Evolutionary conservation across 2,329 filamentous ascomycete genomes (phyloP).

Genomic region (Arachnopeziza araneosa): DNA sequence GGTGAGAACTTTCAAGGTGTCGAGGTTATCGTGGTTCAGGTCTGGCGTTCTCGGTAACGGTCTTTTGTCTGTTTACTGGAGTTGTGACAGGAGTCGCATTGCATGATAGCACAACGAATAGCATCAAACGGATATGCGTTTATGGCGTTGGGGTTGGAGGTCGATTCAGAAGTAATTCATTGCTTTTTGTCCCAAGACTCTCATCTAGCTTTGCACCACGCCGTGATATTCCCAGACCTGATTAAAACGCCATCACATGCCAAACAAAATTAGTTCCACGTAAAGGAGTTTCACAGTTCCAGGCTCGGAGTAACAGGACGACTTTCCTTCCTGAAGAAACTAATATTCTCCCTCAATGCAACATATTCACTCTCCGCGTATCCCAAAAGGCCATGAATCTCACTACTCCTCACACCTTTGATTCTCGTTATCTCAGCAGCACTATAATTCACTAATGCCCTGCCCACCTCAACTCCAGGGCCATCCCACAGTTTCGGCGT

Average conservation of each 20-base stretch:
- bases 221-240: neutral
- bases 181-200: neutral
- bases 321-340: constrained; percentile 44
- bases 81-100: neutral
- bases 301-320: constrained; percentile 27
- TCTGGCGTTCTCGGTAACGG: neutral
- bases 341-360: constrained; percentile 80
- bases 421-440: constrained; percentile 77
- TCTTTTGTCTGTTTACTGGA: neutral
- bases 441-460: constrained; percentile 91
- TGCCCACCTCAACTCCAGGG: constrained; percentile 67
- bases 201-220: neutral
- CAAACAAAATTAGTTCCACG: neutral
- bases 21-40: neutral
- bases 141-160: neutral
- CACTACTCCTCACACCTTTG: constrained; percentile 73
- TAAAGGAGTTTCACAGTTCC: constrained; percentile 7
- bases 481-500: constrained; percentile 46
- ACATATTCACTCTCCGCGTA: constrained; percentile 96
- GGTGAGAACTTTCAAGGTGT: no score
- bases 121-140: neutral
- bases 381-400: constrained; percentile 75
- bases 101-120: neutral
- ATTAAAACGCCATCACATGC: neutral
- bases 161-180: neutral